Evolutionary conservation across 2,329 filamentous ascomycete species (phyloP).

Genomic region (Ophiognomonia clavigignenti-juglandacearum): DNA sequence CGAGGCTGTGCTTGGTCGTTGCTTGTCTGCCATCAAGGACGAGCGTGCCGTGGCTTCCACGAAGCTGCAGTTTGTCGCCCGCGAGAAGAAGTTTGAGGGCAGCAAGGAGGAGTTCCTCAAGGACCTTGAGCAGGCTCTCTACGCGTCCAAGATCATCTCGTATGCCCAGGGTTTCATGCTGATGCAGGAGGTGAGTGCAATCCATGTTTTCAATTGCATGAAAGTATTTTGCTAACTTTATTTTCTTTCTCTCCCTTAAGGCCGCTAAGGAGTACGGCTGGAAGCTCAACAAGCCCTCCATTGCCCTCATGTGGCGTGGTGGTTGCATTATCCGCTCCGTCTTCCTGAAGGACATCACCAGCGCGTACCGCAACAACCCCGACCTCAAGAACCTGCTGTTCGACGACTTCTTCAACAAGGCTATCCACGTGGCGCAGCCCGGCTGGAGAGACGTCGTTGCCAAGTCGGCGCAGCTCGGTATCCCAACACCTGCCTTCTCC

Average conservation of each 20-base stretch:
- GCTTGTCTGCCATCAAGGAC: slow-evolving; percentile 88
- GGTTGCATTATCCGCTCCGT: slow-evolving; percentile 99
- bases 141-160: slow-evolving; percentile 99
- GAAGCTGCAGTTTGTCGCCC: slow-evolving; percentile 70
- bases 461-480: slow-evolving; percentile 89
- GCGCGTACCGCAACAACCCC: slow-evolving; percentile 89
- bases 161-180: slow-evolving; percentile 99
- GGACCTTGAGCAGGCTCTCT: slow-evolving; percentile 97
- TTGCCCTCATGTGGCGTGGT: slow-evolving; percentile 99
- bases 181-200: slow-evolving; percentile 78
- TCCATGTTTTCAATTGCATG: neutral
- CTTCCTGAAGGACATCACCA: slow-evolving; percentile 99
- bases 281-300: slow-evolving; percentile 99
- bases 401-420: slow-evolving; percentile 99
- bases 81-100: slow-evolving; percentile 75
- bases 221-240: slow-evolving; percentile 20
- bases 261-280: slow-evolving; percentile 93
- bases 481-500: slow-evolving; percentile 93
- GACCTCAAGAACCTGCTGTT: slow-evolving; percentile 98
- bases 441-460: slow-evolving; percentile 89
- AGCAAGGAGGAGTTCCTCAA: slow-evolving; percentile 91
- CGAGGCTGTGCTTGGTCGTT: slow-evolving; percentile 92
- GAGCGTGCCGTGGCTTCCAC: slow-evolving; percentile 81
- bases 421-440: slow-evolving; percentile 91
- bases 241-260: slow-evolving; percentile 36